These are phyloP conservation scores for Abelmoschus esculentus DNA, from an alignment of 345 rosid genomes.

Conservation along the genomic window DNA sequence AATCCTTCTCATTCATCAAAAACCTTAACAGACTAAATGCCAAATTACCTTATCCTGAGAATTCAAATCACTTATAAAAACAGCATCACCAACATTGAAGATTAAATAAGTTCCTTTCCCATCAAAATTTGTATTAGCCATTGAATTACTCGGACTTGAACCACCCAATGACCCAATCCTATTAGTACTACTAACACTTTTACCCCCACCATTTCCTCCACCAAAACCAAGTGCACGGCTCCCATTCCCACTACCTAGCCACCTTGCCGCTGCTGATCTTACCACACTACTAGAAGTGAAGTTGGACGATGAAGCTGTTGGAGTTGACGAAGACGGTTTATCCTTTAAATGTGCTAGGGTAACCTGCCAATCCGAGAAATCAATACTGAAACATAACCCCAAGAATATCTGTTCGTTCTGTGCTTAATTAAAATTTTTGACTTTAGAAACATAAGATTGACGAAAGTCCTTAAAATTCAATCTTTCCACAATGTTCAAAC, in stretches of 20 bases:
- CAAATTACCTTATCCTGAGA: constrained; percentile 89
- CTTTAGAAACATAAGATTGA: constrained; percentile 1
- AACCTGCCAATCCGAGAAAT: constrained; percentile 39
- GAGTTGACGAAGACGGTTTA: constrained; percentile 78
- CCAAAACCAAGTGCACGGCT: constrained; percentile 83
- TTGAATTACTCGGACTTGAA: constrained; percentile 54
- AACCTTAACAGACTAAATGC: background rate
- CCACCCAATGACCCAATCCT: constrained; percentile 75
- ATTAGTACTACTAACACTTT: constrained; percentile 53
- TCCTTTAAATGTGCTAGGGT: constrained; percentile 90
- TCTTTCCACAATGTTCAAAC: background rate
- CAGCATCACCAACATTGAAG: constrained; percentile 91
- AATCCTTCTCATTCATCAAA: background rate
- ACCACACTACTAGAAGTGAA: constrained; percentile 76
- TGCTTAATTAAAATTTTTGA: background rate
- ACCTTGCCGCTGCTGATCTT: constrained; percentile 83
- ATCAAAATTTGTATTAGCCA: constrained; percentile 69
- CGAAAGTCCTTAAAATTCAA: constrained; percentile 6
- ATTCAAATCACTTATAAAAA: constrained; percentile 88
- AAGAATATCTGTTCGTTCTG: too few relatives aligned
- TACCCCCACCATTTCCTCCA: constrained; percentile 91
- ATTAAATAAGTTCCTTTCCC: constrained; percentile 95
- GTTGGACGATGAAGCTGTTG: constrained; percentile 62
- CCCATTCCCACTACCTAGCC: constrained; percentile 80
- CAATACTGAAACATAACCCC: constrained; percentile 1